phyloP scores from a whole-genome alignment of 2,329 filamentous ascomycete genomes.

The Cucurbitaria berberidis region DNA sequence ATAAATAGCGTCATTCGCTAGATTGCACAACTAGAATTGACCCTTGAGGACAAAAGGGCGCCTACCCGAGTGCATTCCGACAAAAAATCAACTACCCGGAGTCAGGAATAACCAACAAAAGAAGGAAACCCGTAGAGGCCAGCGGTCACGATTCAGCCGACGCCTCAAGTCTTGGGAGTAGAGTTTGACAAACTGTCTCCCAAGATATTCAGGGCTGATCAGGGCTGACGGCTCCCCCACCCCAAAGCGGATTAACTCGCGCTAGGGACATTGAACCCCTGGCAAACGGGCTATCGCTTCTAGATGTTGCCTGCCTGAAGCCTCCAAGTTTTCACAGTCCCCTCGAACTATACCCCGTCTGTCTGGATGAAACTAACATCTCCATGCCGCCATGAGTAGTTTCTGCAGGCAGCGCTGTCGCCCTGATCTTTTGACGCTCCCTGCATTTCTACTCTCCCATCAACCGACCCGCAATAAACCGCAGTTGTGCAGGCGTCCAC shows the following conservation, averaged over 20 bases:
- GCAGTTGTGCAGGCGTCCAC: background rate
- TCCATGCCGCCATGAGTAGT: conserved; percentile 8
- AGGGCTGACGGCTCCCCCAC: background rate
- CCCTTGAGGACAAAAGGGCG: too few species aligned
- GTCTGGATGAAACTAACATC: conserved; percentile 15
- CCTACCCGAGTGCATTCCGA: too few species aligned
- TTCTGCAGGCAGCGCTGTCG: conserved; percentile 10
- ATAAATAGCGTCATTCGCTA: background rate
- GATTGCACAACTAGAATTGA: background rate
- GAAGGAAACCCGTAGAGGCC: too few species aligned
- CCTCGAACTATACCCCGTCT: conserved; percentile 8
- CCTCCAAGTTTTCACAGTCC: conserved; percentile 12
- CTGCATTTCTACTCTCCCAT: background rate
- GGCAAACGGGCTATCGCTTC: background rate
- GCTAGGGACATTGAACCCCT: conserved; percentile 16
- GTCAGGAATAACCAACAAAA: background rate
- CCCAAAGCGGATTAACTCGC: conserved; percentile 1
- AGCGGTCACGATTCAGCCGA: background rate
- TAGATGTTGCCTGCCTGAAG: too few species aligned
- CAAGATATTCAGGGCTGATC: background rate
- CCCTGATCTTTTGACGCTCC: background rate
- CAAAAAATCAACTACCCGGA: too few species aligned
- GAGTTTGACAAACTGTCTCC: background rate
- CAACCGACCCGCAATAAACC: background rate
- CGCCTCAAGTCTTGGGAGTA: background rate